Evolutionary conservation across 2,329 filamentous ascomycete genomes (phyloP).

Genomic region (Colletotrichum camelliae): DNA sequence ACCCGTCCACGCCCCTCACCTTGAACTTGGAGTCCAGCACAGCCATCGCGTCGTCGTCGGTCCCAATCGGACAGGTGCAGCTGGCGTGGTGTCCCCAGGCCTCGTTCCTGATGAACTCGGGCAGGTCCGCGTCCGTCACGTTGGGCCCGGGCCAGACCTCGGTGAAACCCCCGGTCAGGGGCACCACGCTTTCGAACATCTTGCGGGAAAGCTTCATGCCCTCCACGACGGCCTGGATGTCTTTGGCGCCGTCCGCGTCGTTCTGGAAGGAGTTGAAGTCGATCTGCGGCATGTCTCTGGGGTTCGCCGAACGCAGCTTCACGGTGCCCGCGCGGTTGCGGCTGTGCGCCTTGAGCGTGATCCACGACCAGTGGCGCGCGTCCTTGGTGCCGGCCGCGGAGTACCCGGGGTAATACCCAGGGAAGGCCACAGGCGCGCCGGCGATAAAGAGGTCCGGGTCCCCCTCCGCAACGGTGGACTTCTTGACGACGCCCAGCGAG

Average conservation of each 20-base stretch:
- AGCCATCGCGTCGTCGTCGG: slow-evolving; percentile 53
- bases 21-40: slow-evolving; percentile 61
- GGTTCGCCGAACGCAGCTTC: slow-evolving; percentile 59
- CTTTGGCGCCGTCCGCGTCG: slow-evolving; percentile 34
- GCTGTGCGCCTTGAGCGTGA: slow-evolving; percentile 62
- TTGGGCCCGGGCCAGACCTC: slow-evolving; percentile 39
- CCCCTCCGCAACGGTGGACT: slow-evolving; percentile 29
- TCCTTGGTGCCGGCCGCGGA: slow-evolving; percentile 29
- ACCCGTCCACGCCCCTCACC: slow-evolving; percentile 56
- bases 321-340: slow-evolving; percentile 64
- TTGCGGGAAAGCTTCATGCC: slow-evolving; percentile 48
- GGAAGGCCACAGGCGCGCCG: slow-evolving; percentile 30
- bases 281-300: slow-evolving; percentile 64
- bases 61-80: slow-evolving; percentile 60
- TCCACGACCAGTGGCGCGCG: slow-evolving; percentile 42
- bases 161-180: slow-evolving; percentile 31
- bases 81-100: slow-evolving; percentile 64
- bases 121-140: slow-evolving; percentile 46
- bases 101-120: slow-evolving; percentile 52
- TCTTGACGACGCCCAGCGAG: slow-evolving; percentile 33
- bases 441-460: slow-evolving; percentile 36
- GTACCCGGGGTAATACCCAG: slow-evolving; percentile 33
- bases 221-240: slow-evolving; percentile 53
- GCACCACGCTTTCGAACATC: slow-evolving; percentile 28
- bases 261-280: slow-evolving; percentile 60